Conservation (phyloP, 768 basidiomycete species). For the Mycena galericulata region DNA sequence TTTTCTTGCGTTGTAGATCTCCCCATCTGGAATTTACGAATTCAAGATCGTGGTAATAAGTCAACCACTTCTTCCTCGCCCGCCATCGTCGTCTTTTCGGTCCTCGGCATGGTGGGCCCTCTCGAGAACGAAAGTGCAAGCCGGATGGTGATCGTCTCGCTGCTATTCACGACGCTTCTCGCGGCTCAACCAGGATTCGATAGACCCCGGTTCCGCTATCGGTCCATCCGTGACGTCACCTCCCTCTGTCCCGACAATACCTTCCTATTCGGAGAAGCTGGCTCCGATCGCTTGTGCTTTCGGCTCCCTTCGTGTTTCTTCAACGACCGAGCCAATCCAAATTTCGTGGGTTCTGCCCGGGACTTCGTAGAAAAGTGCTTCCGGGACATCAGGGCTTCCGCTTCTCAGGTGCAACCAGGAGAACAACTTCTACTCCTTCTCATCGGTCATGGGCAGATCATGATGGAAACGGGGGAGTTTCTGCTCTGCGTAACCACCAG, state of each 20-base stretch:
- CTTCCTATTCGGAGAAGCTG: neutral
- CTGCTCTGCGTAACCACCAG: neutral
- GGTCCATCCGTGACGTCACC: neutral
- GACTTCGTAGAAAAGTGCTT: neutral
- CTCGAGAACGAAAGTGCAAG: neutral
- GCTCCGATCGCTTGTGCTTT: neutral
- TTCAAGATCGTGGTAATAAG: neutral
- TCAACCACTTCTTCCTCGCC: neutral
- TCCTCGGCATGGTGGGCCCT: neutral
- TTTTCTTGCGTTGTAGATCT: slow-evolving; percentile 6
- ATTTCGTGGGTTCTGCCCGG: neutral
- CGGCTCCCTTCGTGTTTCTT: neutral
- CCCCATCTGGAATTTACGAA: neutral
- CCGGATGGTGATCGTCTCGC: neutral
- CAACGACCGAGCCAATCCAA: neutral
- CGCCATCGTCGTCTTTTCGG: neutral
- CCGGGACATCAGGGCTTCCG: neutral
- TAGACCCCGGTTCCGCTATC: neutral
- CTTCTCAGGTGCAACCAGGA: neutral
- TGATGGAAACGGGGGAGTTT: neutral
- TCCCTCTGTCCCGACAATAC: neutral
- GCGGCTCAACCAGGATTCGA: neutral
- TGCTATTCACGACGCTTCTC: neutral
- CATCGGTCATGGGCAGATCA: neutral
- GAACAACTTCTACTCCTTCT: neutral